Percentiles rank a stretch among this genome's conserved stretches.
Conservation (phyloP, 805 yeast species). For the Lipomyces chichibuensis region DNA sequence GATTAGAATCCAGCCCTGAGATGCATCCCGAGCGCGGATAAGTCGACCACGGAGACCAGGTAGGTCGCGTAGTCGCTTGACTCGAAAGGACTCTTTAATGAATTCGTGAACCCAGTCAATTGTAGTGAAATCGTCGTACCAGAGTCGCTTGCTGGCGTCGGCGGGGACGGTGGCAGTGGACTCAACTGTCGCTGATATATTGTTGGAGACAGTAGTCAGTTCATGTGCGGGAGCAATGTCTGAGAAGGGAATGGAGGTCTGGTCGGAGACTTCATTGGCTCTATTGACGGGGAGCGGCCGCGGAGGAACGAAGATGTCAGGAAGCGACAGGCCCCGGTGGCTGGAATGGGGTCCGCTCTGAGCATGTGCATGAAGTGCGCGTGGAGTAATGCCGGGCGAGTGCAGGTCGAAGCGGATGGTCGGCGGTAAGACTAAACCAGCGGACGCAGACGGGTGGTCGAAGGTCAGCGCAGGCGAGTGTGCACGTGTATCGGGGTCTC, state of each 20-base stretch:
- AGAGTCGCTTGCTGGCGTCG: conserved; percentile 14
- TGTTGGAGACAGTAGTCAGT: neutral
- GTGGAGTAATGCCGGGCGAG: conserved; percentile 35
- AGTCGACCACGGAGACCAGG: conserved; percentile 45
- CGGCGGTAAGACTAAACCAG: conserved; percentile 13
- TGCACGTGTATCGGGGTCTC: neutral
- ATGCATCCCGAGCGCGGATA: conserved; percentile 44
- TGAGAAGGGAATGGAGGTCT: neutral
- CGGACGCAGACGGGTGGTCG: neutral
- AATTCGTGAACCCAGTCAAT: conserved; percentile 62
- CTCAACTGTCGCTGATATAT: neutral
- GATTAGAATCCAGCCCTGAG: conserved; percentile 57
- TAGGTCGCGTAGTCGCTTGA: conserved; percentile 46
- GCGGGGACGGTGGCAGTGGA: neutral
- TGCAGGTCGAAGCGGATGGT: conserved; percentile 33
- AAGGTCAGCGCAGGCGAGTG: neutral
- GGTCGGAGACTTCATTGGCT: neutral
- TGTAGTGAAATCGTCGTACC: conserved; percentile 63
- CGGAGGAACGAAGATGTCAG: neutral
- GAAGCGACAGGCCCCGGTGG: neutral
- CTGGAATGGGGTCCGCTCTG: conserved; percentile 1
- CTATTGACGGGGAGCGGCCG: conserved; percentile 3
- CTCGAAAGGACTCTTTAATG: conserved; percentile 50
- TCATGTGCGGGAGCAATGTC: neutral
- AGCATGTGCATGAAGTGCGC: conserved; percentile 11